Conservation (phyloP, 768 basidiomycete genomes). For the Trametes villosa region DNA sequence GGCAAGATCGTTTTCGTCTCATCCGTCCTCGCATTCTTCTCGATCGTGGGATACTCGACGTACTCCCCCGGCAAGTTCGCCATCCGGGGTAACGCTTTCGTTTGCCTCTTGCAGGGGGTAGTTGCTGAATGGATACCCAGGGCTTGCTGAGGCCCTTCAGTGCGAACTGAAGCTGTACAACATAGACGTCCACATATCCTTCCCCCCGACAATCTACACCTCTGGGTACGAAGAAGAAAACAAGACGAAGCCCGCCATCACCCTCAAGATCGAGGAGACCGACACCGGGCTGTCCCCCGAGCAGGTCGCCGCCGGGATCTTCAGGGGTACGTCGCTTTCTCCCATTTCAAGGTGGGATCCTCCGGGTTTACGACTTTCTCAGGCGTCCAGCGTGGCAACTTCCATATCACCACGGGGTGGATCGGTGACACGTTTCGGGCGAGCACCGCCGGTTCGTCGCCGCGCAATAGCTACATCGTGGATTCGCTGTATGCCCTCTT, state of each 20-base stretch:
- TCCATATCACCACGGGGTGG: slow-evolving; percentile 78
- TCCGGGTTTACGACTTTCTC: not conserved
- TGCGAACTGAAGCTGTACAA: slow-evolving; percentile 79
- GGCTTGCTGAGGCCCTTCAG: slow-evolving; percentile 81
- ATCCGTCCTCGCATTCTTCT: slow-evolving; percentile 75
- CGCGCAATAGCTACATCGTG: slow-evolving; percentile 58
- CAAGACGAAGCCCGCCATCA: slow-evolving; percentile 74
- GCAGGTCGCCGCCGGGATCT: slow-evolving; percentile 59
- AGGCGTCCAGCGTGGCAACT: slow-evolving; percentile 75
- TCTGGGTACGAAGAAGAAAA: slow-evolving; percentile 84
- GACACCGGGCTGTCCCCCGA: slow-evolving; percentile 70
- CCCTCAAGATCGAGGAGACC: slow-evolving; percentile 72
- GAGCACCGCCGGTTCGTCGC: slow-evolving; percentile 67
- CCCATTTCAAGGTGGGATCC: too few relatives aligned
- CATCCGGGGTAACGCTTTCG: slow-evolving; percentile 59
- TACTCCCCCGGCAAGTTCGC: slow-evolving; percentile 90
- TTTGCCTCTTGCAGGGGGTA: not conserved
- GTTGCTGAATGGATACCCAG: slow-evolving; percentile 40
- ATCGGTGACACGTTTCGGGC: slow-evolving; percentile 69
- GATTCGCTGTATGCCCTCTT: slow-evolving; percentile 52
- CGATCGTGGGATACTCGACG: slow-evolving; percentile 74
- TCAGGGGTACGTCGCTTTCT: slow-evolving; percentile 52
- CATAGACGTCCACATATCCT: slow-evolving; percentile 79
- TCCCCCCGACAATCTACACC: slow-evolving; percentile 80
- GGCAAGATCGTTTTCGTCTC: slow-evolving; percentile 81